These are phyloP conservation scores for Raphanus raphanistrum DNA, from an alignment of 345 rosid genomes.

Conservation along the genomic window DNA sequence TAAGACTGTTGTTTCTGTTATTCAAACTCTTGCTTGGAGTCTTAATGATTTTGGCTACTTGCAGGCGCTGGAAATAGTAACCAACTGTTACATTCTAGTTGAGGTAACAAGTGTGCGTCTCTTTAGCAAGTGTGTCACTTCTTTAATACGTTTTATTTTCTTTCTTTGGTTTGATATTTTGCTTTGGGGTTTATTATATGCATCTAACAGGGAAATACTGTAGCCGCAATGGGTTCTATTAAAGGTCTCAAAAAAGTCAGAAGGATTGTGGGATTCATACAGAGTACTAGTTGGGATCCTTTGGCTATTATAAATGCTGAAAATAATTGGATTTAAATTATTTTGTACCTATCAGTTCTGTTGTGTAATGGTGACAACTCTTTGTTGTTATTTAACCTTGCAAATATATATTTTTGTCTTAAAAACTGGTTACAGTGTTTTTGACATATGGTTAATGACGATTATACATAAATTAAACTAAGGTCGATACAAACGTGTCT, in stretches of 20 bases:
- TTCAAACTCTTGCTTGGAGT: not conserved
- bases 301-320: not conserved
- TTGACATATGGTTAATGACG: no score
- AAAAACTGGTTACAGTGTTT: not conserved
- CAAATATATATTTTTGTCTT: not conserved
- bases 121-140: slow-evolving; percentile 7
- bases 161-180: slow-evolving; percentile 2
- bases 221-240: slow-evolving; percentile 86
- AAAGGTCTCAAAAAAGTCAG: slow-evolving; percentile 80
- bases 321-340: not conserved
- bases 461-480: not conserved
- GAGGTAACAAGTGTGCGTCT: slow-evolving; percentile 52
- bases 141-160: not conserved
- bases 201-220: slow-evolving; percentile 75
- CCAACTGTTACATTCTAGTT: slow-evolving; percentile 88
- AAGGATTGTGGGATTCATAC: slow-evolving; percentile 57
- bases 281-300: not conserved
- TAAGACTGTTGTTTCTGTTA: not conserved
- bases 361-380: not conserved
- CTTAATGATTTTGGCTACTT: slow-evolving; percentile 29
- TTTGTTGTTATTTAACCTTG: not conserved
- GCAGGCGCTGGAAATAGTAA: slow-evolving; percentile 90
- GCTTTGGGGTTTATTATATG: not conserved
- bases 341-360: no score
- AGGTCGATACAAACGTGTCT: slow-evolving; percentile 13